A percentile compares a stretch with the other conserved stretches of the same genome.
phyloP scores from a whole-genome alignment of 2,329 filamentous ascomycete genomes.

The Calonectria naviculata region DNA sequence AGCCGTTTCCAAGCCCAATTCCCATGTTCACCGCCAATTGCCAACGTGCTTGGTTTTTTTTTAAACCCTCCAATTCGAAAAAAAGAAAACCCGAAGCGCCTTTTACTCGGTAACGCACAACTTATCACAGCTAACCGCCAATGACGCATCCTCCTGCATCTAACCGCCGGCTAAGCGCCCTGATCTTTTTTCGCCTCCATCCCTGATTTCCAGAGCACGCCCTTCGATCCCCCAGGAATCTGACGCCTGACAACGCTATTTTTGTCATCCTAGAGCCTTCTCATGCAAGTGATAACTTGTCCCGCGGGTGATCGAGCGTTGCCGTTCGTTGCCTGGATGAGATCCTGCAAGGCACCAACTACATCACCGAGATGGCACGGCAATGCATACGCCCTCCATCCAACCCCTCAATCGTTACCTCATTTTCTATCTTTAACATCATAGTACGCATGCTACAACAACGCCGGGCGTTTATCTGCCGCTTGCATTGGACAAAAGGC shows the following conservation, averaged over 20 bases:
- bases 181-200: slow-evolving; percentile 20
- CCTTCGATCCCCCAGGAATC: slow-evolving; percentile 11
- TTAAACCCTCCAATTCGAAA: slow-evolving; percentile 19
- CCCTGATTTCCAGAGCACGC: slow-evolving; percentile 27
- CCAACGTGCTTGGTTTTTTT: neutral
- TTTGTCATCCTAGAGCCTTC: neutral
- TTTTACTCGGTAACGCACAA: neutral
- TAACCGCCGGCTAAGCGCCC: slow-evolving; percentile 43
- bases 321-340: neutral
- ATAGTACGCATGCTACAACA: slow-evolving; percentile 17
- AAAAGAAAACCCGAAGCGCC: slow-evolving; percentile 27
- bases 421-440: neutral
- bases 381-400: slow-evolving; percentile 3
- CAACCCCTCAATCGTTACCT: neutral
- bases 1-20: neutral
- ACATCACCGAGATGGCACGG: slow-evolving; percentile 1
- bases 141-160: slow-evolving; percentile 16
- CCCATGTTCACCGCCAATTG: neutral
- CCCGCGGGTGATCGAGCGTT: slow-evolving; percentile 1
- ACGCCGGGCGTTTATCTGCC: slow-evolving; percentile 33
- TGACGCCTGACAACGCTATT: slow-evolving; percentile 1
- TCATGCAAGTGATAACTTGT: slow-evolving; percentile 5
- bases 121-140: slow-evolving; percentile 25
- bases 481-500: neutral
- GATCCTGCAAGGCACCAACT: slow-evolving; percentile 15